Conservation (phyloP, 257 asterid genomes). For the Eustoma russellianum region DNA sequence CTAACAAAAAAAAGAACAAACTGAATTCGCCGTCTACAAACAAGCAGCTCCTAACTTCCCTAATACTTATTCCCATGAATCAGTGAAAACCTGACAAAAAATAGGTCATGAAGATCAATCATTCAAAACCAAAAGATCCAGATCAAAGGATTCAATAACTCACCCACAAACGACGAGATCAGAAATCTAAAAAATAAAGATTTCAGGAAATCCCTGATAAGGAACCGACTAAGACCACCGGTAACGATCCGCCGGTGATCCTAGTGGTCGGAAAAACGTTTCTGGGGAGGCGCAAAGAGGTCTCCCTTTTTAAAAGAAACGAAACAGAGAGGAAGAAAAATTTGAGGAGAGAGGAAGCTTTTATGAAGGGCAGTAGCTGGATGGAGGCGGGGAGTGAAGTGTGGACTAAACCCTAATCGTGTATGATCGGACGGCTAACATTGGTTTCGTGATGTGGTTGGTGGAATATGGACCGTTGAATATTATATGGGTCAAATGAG, state of each 20-base stretch:
- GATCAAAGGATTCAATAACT: conserved; percentile 5
- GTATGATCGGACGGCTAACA: conserved; percentile 29
- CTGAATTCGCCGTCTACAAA: no score
- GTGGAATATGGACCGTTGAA: conserved; percentile 16
- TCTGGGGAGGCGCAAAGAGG: conserved; percentile 9
- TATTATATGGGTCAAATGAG: neutral
- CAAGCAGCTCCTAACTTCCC: neutral
- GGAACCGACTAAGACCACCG: conserved; percentile 9
- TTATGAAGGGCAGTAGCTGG: conserved; percentile 40
- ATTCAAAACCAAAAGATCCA: neutral
- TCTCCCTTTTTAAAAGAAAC: conserved; percentile 11
- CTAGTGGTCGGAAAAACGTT: conserved; percentile 23
- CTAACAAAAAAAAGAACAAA: neutral
- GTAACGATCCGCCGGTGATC: conserved; percentile 1
- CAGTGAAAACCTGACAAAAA: no score
- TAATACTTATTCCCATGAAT: no score
- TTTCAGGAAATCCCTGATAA: neutral
- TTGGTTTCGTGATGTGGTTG: conserved; percentile 14
- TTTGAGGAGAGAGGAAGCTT: conserved; percentile 13
- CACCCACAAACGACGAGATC: conserved; percentile 1
- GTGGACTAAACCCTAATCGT: conserved; percentile 37
- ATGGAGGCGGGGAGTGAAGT: conserved; percentile 15
- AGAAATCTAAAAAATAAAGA: neutral
- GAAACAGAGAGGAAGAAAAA: neutral
- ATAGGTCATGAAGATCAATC: no score